Conservation (phyloP, 306 rosid species). For the Prosopis cineraria region DNA sequence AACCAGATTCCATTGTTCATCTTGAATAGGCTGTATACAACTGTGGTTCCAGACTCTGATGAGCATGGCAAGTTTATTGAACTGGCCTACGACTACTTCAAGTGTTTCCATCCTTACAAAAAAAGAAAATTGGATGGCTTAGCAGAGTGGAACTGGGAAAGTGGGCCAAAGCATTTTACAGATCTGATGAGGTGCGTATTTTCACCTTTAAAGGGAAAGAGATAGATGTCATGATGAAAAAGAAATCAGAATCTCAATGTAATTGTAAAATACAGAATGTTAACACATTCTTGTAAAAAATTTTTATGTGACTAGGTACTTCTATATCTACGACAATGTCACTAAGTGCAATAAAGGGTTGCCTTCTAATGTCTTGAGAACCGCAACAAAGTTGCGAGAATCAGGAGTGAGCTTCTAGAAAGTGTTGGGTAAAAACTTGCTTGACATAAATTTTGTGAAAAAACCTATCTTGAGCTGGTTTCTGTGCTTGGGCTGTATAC, state of each 20-base stretch:
- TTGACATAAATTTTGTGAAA: background rate
- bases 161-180: background rate
- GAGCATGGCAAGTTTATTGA: too few species aligned
- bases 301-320: slow-evolving; percentile 45
- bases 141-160: too few species aligned
- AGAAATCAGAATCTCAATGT: too few species aligned
- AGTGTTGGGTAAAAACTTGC: background rate
- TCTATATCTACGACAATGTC: background rate
- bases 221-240: too few species aligned
- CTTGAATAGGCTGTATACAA: too few species aligned
- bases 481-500: background rate
- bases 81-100: too few species aligned
- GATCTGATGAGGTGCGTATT: background rate
- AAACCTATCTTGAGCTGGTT: background rate
- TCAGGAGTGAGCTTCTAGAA: slow-evolving; percentile 9
- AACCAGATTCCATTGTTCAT: too few species aligned
- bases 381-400: background rate
- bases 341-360: background rate
- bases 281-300: background rate
- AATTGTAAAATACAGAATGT: too few species aligned
- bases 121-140: too few species aligned
- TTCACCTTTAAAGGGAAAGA: too few species aligned
- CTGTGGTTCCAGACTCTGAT: too few species aligned
- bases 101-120: too few species aligned
- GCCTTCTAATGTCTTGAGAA: background rate